These are phyloP conservation scores for Hyphopichia buzzinii DNA, from an alignment of 1,139 yeast genomes.

Conservation along the genomic window DNA sequence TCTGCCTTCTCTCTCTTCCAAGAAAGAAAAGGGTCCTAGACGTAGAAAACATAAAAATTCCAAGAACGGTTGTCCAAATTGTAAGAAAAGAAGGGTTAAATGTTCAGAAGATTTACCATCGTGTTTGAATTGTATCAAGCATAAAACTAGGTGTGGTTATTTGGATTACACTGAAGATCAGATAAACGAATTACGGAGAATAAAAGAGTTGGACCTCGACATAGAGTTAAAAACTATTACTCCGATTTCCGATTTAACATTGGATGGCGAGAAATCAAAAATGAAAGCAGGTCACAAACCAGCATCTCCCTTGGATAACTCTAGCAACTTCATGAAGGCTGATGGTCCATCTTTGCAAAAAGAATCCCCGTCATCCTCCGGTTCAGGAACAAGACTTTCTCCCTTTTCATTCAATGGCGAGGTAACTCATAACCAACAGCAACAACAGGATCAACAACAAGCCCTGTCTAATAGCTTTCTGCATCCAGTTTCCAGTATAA, in stretches of 20 bases:
- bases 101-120: constrained; percentile 44
- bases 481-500: background rate
- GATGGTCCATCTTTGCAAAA: background rate
- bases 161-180: constrained; percentile 35
- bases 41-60: constrained; percentile 33
- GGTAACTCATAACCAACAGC: background rate
- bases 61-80: constrained; percentile 42
- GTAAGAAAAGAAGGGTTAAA: constrained; percentile 44
- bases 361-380: background rate
- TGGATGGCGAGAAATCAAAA: background rate
- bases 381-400: background rate
- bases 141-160: constrained; percentile 41
- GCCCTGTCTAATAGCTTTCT: background rate
- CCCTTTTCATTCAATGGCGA: background rate
- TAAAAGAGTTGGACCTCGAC: constrained; percentile 13
- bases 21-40: constrained; percentile 9
- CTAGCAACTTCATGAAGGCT: background rate
- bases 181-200: constrained; percentile 26
- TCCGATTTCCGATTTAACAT: background rate
- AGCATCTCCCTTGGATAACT: background rate
- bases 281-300: background rate
- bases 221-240: background rate
- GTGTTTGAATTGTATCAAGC: constrained; percentile 42
- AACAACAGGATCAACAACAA: background rate
- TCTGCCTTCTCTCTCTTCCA: background rate